Percentiles rank a stretch among this genome's conserved stretches.
phyloP scores from a whole-genome alignment of 1,284 basidiomycete species.

The Pseudozyma sp. region DNA sequence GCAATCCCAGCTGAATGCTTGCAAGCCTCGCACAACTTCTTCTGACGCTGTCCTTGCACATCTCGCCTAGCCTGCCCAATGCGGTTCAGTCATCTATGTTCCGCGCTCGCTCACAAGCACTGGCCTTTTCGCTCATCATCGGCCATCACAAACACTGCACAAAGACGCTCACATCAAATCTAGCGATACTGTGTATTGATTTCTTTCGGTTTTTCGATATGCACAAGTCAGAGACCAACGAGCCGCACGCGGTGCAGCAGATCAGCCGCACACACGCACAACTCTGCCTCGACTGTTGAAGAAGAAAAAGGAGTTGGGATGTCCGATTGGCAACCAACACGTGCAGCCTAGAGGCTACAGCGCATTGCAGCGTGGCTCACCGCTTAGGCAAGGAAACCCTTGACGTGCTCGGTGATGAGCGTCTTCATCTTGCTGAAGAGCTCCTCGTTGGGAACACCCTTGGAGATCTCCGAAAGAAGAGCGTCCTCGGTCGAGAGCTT shows the following conservation, averaged over 20 bases:
- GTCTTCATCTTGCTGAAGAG: constrained; percentile 80
- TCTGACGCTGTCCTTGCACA: too few relatives aligned
- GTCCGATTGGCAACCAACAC: neutral
- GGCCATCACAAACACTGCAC: too few relatives aligned
- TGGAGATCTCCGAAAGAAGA: constrained; percentile 76
- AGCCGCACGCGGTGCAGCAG: constrained; percentile 6
- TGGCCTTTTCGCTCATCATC: too few relatives aligned
- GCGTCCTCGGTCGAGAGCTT: constrained; percentile 71
- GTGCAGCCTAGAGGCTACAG: neutral
- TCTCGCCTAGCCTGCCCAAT: too few relatives aligned
- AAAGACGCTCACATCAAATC: constrained; percentile 12
- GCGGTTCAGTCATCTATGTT: too few relatives aligned
- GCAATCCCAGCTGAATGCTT: too few relatives aligned
- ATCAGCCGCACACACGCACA: constrained; percentile 3
- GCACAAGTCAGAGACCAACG: constrained; percentile 4
- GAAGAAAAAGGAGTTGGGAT: neutral
- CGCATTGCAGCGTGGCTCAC: neutral
- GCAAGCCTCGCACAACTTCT: too few relatives aligned
- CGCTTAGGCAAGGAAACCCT: constrained; percentile 61
- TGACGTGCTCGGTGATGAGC: constrained; percentile 62
- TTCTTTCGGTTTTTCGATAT: constrained; percentile 41
- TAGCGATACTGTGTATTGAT: constrained; percentile 50
- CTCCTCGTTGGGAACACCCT: constrained; percentile 85
- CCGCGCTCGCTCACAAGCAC: too few relatives aligned
- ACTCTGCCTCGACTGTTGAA: constrained; percentile 11